Evolutionary conservation across 2,329 filamentous ascomycete species (phyloP).

Genomic region (Teratosphaeria epicoccoides): DNA sequence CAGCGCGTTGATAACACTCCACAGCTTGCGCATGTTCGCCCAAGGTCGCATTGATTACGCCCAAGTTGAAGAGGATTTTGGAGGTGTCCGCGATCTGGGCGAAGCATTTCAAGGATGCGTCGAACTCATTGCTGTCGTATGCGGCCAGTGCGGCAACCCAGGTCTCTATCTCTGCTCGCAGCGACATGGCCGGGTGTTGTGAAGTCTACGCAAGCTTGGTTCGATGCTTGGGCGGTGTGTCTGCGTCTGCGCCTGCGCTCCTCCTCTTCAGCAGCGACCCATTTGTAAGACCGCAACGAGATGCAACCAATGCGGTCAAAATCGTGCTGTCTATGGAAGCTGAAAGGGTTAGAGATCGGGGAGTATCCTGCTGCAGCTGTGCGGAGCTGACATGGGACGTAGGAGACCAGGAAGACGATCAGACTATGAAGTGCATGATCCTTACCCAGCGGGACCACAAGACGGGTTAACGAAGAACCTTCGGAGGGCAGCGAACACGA

Average conservation of each 20-base stretch:
- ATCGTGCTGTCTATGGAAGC: not conserved
- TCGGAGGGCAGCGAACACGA: not conserved
- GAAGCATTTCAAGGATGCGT: conserved; percentile 74
- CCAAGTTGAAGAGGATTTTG: conserved; percentile 97
- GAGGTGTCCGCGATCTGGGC: conserved; percentile 86
- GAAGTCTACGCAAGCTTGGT: not conserved
- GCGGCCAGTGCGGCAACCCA: conserved; percentile 85
- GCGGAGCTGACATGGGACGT: not conserved
- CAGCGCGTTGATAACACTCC: conserved; percentile 85
- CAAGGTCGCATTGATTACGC: conserved; percentile 91
- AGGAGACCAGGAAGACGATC: not conserved
- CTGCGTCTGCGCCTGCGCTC: not conserved
- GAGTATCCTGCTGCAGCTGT: not conserved
- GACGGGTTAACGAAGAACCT: not conserved
- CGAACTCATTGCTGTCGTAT: conserved; percentile 97
- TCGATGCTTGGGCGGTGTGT: not conserved
- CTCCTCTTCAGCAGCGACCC: not conserved
- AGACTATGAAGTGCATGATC: not conserved
- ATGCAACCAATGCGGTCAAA: not conserved
- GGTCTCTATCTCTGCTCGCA: conserved; percentile 83
- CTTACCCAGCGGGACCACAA: not conserved
- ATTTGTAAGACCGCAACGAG: not conserved
- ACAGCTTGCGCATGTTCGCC: conserved; percentile 95
- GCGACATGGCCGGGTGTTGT: conserved; percentile 29
- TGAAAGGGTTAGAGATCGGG: not conserved